phyloP scores from a whole-genome alignment of 2,329 filamentous ascomycete species.

The Teratosphaeria zuluensis region DNA sequence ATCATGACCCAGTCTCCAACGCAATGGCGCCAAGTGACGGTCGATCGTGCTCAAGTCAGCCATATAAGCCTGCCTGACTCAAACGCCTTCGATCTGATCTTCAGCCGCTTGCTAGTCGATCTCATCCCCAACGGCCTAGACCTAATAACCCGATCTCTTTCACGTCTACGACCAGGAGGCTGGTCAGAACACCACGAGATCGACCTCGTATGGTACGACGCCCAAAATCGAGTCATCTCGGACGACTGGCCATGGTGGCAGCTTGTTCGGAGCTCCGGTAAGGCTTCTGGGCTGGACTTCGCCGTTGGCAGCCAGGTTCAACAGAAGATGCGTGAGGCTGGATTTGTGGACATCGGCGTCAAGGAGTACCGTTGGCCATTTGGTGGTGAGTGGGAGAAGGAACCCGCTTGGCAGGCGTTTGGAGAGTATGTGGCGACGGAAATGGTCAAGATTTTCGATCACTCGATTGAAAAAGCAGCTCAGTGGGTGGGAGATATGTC shows the following conservation, averaged over 20 bases:
- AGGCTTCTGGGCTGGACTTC: constrained; percentile 6
- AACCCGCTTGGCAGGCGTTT: neutral
- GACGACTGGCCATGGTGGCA: constrained; percentile 10
- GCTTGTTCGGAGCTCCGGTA: neutral
- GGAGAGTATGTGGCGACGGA: constrained; percentile 1
- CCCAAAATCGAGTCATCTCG: constrained; percentile 3
- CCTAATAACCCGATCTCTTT: constrained; percentile 2
- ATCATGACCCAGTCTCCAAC: constrained; percentile 1
- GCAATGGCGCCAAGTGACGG: neutral
- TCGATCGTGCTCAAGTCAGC: neutral
- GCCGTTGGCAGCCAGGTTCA: constrained; percentile 5
- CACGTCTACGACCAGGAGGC: constrained; percentile 8
- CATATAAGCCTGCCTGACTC: neutral
- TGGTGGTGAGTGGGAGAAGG: constrained; percentile 5
- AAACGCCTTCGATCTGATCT: constrained; percentile 9
- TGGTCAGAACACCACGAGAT: constrained; percentile 11
- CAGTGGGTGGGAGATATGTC: neutral
- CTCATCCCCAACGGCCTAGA: constrained; percentile 10
- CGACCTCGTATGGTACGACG: constrained; percentile 5
- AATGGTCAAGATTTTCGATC: neutral
- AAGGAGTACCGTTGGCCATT: constrained; percentile 10
- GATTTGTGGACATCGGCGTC: constrained; percentile 12
- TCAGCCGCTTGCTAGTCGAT: constrained; percentile 8
- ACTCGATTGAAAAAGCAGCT: constrained; percentile 1
- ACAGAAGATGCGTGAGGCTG: constrained; percentile 8